A percentile compares a stretch with the other conserved stretches of the same genome.
phyloP scores from a whole-genome alignment of 2,329 filamentous ascomycete genomes.

The Rugonectria rugulosa region DNA sequence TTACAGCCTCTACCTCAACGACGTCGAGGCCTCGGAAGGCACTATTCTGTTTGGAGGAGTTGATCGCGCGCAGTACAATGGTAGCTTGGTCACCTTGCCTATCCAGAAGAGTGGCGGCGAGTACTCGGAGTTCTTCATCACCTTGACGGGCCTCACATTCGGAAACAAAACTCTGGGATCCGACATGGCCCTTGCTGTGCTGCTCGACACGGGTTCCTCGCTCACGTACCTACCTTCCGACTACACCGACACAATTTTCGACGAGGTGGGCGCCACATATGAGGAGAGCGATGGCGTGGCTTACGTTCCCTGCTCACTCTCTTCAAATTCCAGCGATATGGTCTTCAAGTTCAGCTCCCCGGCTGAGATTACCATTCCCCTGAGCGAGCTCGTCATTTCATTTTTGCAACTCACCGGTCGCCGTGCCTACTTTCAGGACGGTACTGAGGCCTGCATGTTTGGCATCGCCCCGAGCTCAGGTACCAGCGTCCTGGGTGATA shows the following conservation, averaged over 20 bases:
- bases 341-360: conserved; percentile 62
- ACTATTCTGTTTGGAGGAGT: conserved; percentile 79
- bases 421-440: conserved; percentile 60
- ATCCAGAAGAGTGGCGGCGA: conserved; percentile 62
- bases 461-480: conserved; percentile 66
- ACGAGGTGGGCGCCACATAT: conserved; percentile 66
- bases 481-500: conserved; percentile 74
- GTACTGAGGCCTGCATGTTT: conserved; percentile 68
- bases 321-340: conserved; percentile 49
- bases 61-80: conserved; percentile 70
- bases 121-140: conserved; percentile 72
- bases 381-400: conserved; percentile 67
- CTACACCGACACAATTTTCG: conserved; percentile 62
- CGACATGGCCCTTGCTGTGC: conserved; percentile 64
- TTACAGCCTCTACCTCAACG: conserved; percentile 80
- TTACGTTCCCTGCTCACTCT: conserved; percentile 67
- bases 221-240: conserved; percentile 71
- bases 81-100: conserved; percentile 71
- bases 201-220: conserved; percentile 76
- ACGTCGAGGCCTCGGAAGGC: conserved; percentile 70
- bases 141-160: conserved; percentile 66
- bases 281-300: conserved; percentile 60
- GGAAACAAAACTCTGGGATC: conserved; percentile 52
- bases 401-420: conserved; percentile 55
- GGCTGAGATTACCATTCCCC: conserved; percentile 59